These are phyloP conservation scores for Diaporthe aspalathi DNA, from an alignment of 2,329 filamentous ascomycete species.

Conservation along the genomic window DNA sequence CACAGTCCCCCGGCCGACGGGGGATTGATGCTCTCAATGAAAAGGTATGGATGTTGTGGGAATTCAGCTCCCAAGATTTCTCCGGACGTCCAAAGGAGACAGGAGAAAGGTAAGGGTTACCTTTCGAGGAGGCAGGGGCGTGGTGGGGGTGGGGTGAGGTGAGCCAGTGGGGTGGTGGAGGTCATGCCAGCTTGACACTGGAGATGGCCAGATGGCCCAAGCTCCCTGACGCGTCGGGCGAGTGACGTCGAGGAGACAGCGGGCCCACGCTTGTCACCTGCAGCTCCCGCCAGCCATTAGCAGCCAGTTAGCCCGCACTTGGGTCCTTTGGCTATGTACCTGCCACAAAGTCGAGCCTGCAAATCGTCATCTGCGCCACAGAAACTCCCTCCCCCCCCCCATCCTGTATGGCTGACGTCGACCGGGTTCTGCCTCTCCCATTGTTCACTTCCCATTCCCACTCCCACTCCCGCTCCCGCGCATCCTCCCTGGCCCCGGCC, in stretches of 20 bases:
- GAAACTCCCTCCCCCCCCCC: slow-evolving; percentile 4
- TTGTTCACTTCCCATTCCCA: not conserved
- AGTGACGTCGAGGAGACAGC: slow-evolving; percentile 18
- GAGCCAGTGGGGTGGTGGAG: slow-evolving; percentile 2
- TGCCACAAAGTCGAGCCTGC: slow-evolving; percentile 7
- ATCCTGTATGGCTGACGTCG: slow-evolving; percentile 31
- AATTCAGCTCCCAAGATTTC: too few species aligned
- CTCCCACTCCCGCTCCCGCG: not conserved
- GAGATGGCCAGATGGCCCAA: slow-evolving; percentile 22
- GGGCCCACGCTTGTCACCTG: not conserved
- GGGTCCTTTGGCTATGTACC: too few species aligned
- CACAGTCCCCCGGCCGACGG: too few species aligned
- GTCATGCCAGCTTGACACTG: not conserved
- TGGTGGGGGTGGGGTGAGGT: too few species aligned
- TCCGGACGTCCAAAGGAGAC: too few species aligned
- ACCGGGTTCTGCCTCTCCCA: slow-evolving; percentile 10
- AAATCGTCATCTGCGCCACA: slow-evolving; percentile 37
- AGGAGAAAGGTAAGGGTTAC: too few species aligned
- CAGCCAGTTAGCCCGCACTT: not conserved
- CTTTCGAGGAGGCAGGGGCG: too few species aligned
- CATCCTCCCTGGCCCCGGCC: slow-evolving; percentile 12
- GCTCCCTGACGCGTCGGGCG: slow-evolving; percentile 9
- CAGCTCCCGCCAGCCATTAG: not conserved
- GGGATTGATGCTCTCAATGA: too few species aligned
- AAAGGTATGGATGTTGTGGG: too few species aligned